A percentile compares a stretch with the other conserved stretches of the same genome.
These are phyloP conservation scores for Isoetes taiwanensis DNA, from an alignment of 75 land plant genomes.

Conservation along the genomic window DNA sequence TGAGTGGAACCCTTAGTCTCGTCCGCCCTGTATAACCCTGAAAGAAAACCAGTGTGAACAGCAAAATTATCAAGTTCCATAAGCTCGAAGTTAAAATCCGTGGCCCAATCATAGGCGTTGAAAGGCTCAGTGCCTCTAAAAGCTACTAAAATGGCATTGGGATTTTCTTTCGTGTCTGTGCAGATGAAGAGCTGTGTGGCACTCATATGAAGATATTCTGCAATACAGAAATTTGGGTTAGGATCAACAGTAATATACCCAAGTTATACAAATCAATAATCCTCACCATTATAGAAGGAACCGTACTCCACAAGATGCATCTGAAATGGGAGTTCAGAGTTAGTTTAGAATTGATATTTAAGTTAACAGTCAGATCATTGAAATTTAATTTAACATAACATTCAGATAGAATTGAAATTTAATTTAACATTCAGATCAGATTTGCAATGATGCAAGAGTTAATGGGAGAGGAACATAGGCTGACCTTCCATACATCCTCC, in stretches of 20 bases:
- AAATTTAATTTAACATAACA: no score
- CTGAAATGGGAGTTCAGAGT: no score
- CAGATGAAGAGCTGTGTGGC: constrained; percentile 41
- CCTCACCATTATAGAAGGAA: no score
- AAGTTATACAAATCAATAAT: not conserved
- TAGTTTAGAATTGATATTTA: no score
- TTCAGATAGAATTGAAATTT: no score
- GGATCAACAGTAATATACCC: not conserved
- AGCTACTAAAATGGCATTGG: constrained; percentile 25
- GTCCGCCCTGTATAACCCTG: no score
- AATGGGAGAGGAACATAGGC: no score
- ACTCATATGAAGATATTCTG: constrained; percentile 26
- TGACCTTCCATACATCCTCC: constrained; percentile 31
- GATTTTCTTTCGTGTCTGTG: constrained; percentile 35
- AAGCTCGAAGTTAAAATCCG: constrained; percentile 50
- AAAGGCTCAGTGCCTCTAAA: constrained; percentile 47
- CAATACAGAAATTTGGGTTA: not conserved
- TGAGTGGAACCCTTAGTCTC: not conserved
- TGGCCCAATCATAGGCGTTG: constrained; percentile 44
- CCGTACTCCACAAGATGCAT: no score
- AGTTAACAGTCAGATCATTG: no score
- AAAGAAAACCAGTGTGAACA: constrained; percentile 44
- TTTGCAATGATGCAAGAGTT: not conserved
- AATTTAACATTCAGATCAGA: not conserved
- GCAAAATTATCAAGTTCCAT: constrained; percentile 28